Percentiles rank a stretch among this genome's conserved stretches.
phyloP scores from a whole-genome alignment of 257 asterid species.

The Rubia yunnanensis region DNA sequence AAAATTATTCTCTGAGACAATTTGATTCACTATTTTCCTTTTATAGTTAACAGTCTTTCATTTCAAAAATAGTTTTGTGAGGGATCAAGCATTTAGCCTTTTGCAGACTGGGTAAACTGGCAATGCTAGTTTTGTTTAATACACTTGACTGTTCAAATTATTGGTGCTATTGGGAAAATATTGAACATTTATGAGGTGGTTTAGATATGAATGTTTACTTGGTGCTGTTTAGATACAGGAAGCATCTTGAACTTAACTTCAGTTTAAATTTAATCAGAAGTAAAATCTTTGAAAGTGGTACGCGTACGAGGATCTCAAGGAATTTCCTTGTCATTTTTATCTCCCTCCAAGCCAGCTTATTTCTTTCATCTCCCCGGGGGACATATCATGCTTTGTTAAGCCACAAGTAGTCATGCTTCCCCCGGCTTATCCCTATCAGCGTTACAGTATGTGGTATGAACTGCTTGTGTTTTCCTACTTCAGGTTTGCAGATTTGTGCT shows the following conservation, averaged over 20 bases:
- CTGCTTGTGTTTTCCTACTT: conserved; percentile 8
- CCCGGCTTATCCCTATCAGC: not conserved
- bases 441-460: not conserved
- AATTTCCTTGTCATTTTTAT: not conserved
- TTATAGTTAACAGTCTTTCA: not conserved
- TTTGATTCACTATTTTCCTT: not conserved
- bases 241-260: not conserved
- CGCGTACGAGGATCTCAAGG: not conserved
- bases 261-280: not conserved
- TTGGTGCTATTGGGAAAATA: not conserved
- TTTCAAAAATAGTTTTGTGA: not conserved
- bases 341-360: too few species aligned
- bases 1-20: not conserved
- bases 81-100: not conserved
- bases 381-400: not conserved
- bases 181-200: not conserved
- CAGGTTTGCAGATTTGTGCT: conserved; percentile 63
- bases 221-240: not conserved
- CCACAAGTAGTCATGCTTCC: not conserved
- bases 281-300: not conserved
- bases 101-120: not conserved
- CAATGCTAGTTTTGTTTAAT: not conserved
- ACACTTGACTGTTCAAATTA: not conserved
- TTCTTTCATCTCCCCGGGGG: not conserved
- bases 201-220: not conserved